Conservation (phyloP, 2,329 filamentous ascomycete genomes). For the Davidsoniella neocaledoniae region DNA sequence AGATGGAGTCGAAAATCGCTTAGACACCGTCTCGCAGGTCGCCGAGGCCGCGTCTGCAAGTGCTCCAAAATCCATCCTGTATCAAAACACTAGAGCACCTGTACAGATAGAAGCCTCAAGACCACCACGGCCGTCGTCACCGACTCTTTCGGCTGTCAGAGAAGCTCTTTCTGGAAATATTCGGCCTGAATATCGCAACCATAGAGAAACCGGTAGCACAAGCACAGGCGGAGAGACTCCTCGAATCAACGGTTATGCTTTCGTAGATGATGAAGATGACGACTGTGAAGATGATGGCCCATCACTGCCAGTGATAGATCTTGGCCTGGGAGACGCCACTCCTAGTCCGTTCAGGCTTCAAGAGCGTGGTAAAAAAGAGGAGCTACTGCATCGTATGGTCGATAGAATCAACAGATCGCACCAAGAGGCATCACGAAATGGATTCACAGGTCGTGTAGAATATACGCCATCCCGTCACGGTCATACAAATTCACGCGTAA, state of each 20-base stretch:
- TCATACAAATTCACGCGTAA: constrained; percentile 8
- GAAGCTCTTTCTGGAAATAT: constrained; percentile 67
- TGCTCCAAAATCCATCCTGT: constrained; percentile 59
- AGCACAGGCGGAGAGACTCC: constrained; percentile 52
- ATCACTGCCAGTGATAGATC: constrained; percentile 30
- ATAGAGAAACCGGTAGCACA: constrained; percentile 22
- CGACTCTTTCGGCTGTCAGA: constrained; percentile 67
- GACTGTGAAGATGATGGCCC: constrained; percentile 13
- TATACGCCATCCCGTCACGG: constrained; percentile 39
- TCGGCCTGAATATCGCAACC: constrained; percentile 44
- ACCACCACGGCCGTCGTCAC: constrained; percentile 45
- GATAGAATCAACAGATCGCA: constrained; percentile 63
- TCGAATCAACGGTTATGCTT: constrained; percentile 81
- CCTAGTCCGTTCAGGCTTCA: constrained; percentile 69
- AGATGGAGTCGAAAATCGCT: constrained; percentile 42
- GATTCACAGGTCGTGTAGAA: constrained; percentile 41
- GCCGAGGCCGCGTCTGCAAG: constrained; percentile 56
- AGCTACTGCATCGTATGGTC: constrained; percentile 71
- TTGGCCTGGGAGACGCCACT: constrained; percentile 42
- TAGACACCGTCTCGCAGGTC: constrained; percentile 47
- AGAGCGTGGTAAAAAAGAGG: constrained; percentile 60
- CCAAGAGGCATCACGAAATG: constrained; percentile 40
- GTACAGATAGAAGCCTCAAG: constrained; percentile 20
- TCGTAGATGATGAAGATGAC: constrained; percentile 68
- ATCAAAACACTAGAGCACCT: constrained; percentile 59